Evolutionary conservation across 192 early-diverging fungal species (phyloP), one percentile per base, ranked within the genome.

Genomic region (Mortierella hygrophila): DNA sequence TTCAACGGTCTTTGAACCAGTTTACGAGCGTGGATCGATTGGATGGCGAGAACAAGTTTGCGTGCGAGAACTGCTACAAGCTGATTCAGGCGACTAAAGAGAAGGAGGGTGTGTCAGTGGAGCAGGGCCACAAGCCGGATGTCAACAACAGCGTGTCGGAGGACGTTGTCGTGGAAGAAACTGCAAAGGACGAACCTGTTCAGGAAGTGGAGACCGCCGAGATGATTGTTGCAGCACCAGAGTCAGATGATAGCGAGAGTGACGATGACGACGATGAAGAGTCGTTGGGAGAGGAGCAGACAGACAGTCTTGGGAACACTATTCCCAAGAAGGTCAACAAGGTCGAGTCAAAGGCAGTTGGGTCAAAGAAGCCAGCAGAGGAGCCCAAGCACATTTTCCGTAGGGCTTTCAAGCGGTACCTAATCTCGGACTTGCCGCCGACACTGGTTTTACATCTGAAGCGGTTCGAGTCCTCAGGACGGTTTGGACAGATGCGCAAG

Each of bases 41-140:
- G 74, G 93, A 94, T 55, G 93, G 93, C 0, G 91, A 93, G 15
- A 92, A 94, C 79, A 85, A 81, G 29, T 94, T 92, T 81, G 90
- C 91, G 0, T 95, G 94, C 78, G 93, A 95, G 29, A 87, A 92
- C 63, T 95, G 94, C 81, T 90, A 81, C 68, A 93, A 92, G 60
- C 46, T 85, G 18, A 44, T 78, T 41, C 23, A 76, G 6, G 63
- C 29, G 21, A 16, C 65, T 38, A 75, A 80, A 55, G 60, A 75
- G 26, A 74, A 82, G 21, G 68, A 42, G 54, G 21, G 70, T 0
- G 44, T 49, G 21, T 52, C 38, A 26, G 46, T 4, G 1, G 70
- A 65, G 41, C 40, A 35, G 29, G 38, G 18, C 46, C 54, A 81
- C 15, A n/a, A 13, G 37, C 26, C 44, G 23, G 78, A 81, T 32